Conservation (phyloP, 2,329 filamentous ascomycete species). For the Penicillium italicum region DNA sequence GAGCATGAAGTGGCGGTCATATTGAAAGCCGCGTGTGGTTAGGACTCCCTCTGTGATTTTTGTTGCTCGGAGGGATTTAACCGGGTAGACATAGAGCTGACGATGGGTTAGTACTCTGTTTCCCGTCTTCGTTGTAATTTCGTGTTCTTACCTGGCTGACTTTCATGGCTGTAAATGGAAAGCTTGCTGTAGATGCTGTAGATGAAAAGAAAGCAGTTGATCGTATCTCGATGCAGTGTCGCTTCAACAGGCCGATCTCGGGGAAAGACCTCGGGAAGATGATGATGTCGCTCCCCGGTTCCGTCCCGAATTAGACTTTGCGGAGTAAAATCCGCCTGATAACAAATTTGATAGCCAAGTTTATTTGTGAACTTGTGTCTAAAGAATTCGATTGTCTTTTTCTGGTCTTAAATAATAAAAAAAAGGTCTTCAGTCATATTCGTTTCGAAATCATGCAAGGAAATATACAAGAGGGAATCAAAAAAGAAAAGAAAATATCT, state of each 20-base stretch:
- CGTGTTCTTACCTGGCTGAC: conserved; percentile 31
- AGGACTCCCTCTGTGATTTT: conserved; percentile 53
- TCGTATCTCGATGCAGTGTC: background rate
- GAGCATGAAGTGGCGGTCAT: conserved; percentile 71
- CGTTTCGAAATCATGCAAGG: conserved; percentile 23
- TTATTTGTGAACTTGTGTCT: background rate
- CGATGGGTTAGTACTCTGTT: background rate
- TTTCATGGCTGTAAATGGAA: conserved; percentile 34
- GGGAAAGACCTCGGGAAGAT: background rate
- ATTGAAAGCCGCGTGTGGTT: conserved; percentile 58
- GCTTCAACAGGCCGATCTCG: background rate
- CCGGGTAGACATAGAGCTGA: conserved; percentile 68
- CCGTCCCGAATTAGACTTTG: background rate
- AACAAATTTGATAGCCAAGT: background rate
- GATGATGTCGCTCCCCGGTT: background rate
- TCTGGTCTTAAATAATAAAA: background rate
- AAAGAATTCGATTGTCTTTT: too few species aligned
- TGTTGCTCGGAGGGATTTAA: conserved; percentile 67
- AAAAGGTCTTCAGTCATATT: conserved; percentile 21
- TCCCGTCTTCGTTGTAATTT: background rate
- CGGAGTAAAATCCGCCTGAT: background rate
- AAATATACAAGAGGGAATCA: conserved; percentile 18
- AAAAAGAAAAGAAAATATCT: conserved; percentile 16
- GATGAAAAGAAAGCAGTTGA: background rate
- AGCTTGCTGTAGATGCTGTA: conserved; percentile 26